Evolutionary conservation across 495 filamentous ascomycete species (phyloP), one percentile per base, ranked within the genome.

Genomic region (Daldinia bambusicola): DNA sequence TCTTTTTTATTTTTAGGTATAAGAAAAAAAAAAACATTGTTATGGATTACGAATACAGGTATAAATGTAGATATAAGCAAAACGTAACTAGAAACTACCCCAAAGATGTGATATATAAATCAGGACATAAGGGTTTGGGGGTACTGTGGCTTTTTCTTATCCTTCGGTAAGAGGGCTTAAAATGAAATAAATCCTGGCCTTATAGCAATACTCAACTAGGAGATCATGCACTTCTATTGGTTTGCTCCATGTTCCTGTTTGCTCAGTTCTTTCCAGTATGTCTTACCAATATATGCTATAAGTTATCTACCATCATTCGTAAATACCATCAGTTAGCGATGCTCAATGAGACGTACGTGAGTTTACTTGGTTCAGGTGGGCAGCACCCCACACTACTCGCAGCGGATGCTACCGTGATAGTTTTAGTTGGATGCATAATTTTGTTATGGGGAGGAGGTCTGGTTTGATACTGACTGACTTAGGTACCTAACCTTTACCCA

Each of bases 401-500:
- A 37, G 50, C 50, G 30, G 37, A 67, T 67, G 18, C 65, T 61
- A 56, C 18, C 16, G 13, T 45, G 14, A 14, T 7, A 45, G 40
- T 51, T 48, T 62, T n/a, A 30, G 20, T 53, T 63, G 3, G 40
- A 26, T 58, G 53, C 41, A 53, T 59, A 59, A n/a, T n/a, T n/a
- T n/a, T 63, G 66, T 43, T 16, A 32, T 41, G 30, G 22, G 43
- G 22, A 16, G 18, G 26, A 53, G 12, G 14, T 45, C 34, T 63
- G 66, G 63, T 69, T 63, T 56, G 66, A 52, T 34, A 43, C 12
- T 53, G 36, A 6, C 51, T 53, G 16, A n/a, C n/a, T n/a, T n/a
- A n/a, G n/a, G n/a, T n/a, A n/a, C n/a, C n/a, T n/a, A n/a, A n/a
- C 61, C 60, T 59, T 43, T 69, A 57, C 66, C 66, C 66, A 63